Base-by-base conservation (phyloP, 352 stramenopile genomes). In the Albugo candida region DNA sequence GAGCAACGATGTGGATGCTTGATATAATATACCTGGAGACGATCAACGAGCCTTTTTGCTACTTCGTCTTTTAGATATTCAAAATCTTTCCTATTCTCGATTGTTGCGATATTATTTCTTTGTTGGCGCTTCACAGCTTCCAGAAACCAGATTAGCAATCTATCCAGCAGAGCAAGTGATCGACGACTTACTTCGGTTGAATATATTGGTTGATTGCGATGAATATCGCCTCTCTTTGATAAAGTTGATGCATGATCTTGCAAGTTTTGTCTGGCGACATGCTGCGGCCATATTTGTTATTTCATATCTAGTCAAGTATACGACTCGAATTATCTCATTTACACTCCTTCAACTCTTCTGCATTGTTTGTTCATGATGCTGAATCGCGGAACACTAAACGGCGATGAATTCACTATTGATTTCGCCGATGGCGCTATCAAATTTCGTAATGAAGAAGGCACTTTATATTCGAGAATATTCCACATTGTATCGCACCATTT, bases 1-100 rank as follows among this genome's bases (percentile, higher is more conserved):
- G 24, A 31, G 8, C 8, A 31, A 8, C 3, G 24, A 31, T 10
- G 8, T 31, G 3, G 3, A 43, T 20, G 8, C 8, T 24, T 43
- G 18, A 34, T 44, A 6, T 5, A 11, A 34, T 48, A 13, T 24
- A 84, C 72, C 65, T 86, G 69, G 10, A 92, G 58, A 0, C 78
- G 78, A 53, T 88, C 78, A 12, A 88, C 69, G 16, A 92, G 60
- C 2, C 75, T 71, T n/a, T 73, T 70, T 4, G 78, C 73, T 35
- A 92, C 78, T 52, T 92, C 75, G 47, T 87, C 73, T 54, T 85
- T 83, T 24, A 92, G 55, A 50, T 92, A 92, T 49, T 92, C 78
- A 55, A 81, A 87, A 54, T 92, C 73, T 38, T 69, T 59, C 34
- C 64, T 61, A 47, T 80, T 76, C 11, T 59, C 45, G 17, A 81